phyloP scores from a whole-genome alignment of 2,329 filamentous ascomycete species.

The Hysterium pulicare region DNA sequence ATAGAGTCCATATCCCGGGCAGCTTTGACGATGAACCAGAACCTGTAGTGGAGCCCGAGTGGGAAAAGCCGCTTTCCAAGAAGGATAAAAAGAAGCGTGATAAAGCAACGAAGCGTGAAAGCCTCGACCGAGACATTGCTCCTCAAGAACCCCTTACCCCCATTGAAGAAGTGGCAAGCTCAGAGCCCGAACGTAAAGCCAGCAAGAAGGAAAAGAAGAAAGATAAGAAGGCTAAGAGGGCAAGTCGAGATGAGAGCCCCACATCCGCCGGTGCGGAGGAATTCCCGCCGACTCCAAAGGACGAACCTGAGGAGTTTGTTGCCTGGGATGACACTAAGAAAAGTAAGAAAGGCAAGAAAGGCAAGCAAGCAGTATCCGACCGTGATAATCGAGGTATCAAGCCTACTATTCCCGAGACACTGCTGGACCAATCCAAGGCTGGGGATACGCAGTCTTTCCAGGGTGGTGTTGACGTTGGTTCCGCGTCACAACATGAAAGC shows the following conservation, averaged over 20 bases:
- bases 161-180: slow-evolving; percentile 34
- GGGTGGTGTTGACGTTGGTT: slow-evolving; percentile 7
- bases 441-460: slow-evolving; percentile 5
- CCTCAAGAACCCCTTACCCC: slow-evolving; percentile 18
- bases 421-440: slow-evolving; percentile 5
- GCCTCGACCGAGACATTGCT: slow-evolving; percentile 22
- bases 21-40: slow-evolving; percentile 50
- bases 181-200: slow-evolving; percentile 8
- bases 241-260: slow-evolving; percentile 2
- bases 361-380: slow-evolving; percentile 29
- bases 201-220: slow-evolving; percentile 24
- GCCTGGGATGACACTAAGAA: slow-evolving; percentile 20
- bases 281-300: slow-evolving; percentile 1
- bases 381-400: slow-evolving; percentile 30
- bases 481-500: slow-evolving; percentile 6
- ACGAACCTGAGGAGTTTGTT: slow-evolving; percentile 11
- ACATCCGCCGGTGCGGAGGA: not conserved
- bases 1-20: slow-evolving; percentile 58
- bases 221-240: slow-evolving; percentile 15
- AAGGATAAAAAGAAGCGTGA: slow-evolving; percentile 43
- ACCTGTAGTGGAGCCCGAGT: slow-evolving; percentile 21
- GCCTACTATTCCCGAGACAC: slow-evolving; percentile 7
- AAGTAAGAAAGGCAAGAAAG: slow-evolving; percentile 29
- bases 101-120: slow-evolving; percentile 36
- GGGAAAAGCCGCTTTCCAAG: slow-evolving; percentile 33